phyloP scores from a whole-genome alignment of 257 asterid genomes.

The Solanum clarkiae region DNA sequence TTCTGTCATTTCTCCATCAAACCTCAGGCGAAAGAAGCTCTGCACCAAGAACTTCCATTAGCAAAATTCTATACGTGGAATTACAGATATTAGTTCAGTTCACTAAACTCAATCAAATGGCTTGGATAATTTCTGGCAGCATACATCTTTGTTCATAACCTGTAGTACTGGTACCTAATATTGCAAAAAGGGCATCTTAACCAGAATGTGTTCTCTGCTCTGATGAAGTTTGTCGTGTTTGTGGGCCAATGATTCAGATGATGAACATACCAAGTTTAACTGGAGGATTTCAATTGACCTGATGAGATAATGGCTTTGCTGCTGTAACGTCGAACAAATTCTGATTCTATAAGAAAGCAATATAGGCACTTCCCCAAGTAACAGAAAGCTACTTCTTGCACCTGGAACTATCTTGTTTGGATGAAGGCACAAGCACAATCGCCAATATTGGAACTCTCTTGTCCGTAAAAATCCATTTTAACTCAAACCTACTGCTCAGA shows the following conservation, averaged over 20 bases:
- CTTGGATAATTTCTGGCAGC: conserved; percentile 32
- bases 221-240: conserved; percentile 17
- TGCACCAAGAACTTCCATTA: not conserved
- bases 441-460: conserved; percentile 32
- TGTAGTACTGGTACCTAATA: conserved; percentile 19
- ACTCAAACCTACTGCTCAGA: conserved; percentile 21
- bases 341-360: conserved; percentile 49
- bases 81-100: not conserved
- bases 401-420: conserved; percentile 77
- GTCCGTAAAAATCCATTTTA: conserved; percentile 61
- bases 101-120: not conserved
- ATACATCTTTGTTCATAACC: conserved; percentile 16
- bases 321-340: conserved; percentile 16
- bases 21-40: not conserved
- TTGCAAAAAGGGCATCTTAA: conserved; percentile 47
- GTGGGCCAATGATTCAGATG: conserved; percentile 18
- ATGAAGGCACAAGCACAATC: conserved; percentile 58
- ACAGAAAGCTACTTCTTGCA: conserved; percentile 73
- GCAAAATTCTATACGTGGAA: not conserved
- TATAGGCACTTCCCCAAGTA: conserved; percentile 56
- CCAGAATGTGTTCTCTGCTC: conserved; percentile 23
- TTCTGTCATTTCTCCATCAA: not conserved
- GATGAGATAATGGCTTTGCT: conserved; percentile 28
- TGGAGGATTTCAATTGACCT: conserved; percentile 13
- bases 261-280: conserved; percentile 6